These are phyloP conservation scores for Mucor sp. DNA, from an alignment of 371 early-diverging fungal species.

Conservation along the genomic window DNA sequence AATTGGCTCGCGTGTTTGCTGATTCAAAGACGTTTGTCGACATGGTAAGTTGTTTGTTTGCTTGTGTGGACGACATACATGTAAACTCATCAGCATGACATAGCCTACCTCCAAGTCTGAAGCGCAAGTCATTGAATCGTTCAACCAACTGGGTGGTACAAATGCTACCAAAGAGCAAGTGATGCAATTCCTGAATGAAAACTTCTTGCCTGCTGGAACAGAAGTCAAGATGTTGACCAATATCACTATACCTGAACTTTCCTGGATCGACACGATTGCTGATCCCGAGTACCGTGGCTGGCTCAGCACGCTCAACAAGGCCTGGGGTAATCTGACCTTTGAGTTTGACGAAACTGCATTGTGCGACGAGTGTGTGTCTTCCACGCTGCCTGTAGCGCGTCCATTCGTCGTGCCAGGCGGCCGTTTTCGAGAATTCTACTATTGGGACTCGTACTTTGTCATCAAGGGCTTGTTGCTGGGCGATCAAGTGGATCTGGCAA, in stretches of 20 bases:
- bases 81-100: background rate
- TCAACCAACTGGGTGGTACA: conserved; percentile 48
- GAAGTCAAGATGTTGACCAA: conserved; percentile 21
- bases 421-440: conserved; percentile 88
- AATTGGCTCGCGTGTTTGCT: conserved; percentile 56
- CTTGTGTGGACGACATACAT: background rate
- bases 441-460: conserved; percentile 92
- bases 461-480: conserved; percentile 76
- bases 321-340: conserved; percentile 67
- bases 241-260: conserved; percentile 26
- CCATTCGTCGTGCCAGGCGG: conserved; percentile 92
- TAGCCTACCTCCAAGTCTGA: conserved; percentile 65
- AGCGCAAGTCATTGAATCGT: conserved; percentile 54
- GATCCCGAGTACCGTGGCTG: conserved; percentile 58
- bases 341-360: conserved; percentile 47
- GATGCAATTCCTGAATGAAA: conserved; percentile 53
- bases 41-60: conserved; percentile 35
- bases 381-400: conserved; percentile 54
- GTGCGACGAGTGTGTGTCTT: conserved; percentile 59
- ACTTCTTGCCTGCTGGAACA: conserved; percentile 61
- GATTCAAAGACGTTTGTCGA: conserved; percentile 81
- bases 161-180: conserved; percentile 51
- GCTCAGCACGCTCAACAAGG: conserved; percentile 48
- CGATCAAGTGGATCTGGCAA: conserved; percentile 60
- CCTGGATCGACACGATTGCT: conserved; percentile 52